Percentiles rank a stretch among this genome's conserved stretches.
Conservation (phyloP, 176 grass and related monocot genomes). For the Chloris gayana region DNA sequence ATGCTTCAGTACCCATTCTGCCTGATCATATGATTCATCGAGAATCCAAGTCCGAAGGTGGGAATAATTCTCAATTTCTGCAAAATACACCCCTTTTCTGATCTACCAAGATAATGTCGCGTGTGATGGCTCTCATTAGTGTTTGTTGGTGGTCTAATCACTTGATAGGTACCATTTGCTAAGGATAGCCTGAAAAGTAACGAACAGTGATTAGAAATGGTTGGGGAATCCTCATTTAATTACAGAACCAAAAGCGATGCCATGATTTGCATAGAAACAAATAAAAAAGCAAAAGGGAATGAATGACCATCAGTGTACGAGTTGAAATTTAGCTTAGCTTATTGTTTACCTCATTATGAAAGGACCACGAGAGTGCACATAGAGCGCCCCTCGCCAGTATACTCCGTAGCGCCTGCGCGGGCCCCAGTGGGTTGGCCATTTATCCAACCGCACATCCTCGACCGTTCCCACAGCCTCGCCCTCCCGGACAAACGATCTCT, state of each 20-base stretch:
- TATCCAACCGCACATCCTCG: not conserved
- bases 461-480: not conserved
- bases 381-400: not conserved
- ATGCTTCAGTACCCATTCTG: not conserved
- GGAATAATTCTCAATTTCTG: not conserved
- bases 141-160: not conserved
- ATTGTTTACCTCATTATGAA: slow-evolving; percentile 6
- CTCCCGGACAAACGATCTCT: not conserved
- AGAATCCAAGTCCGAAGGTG: not conserved
- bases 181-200: not conserved
- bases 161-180: not conserved
- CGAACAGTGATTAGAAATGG: not conserved
- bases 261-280: not conserved
- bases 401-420: not conserved
- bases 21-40: not conserved
- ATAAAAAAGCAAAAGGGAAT: not conserved
- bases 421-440: not conserved
- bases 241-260: not conserved
- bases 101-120: not conserved
- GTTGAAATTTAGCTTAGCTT: no score
- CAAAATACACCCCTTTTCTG: slow-evolving; percentile 12
- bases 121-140: not conserved
- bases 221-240: not conserved
- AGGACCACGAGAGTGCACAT: not conserved
- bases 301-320: no score